These are phyloP conservation scores for Fusarium temperatum DNA, from an alignment of 2,329 filamentous ascomycete genomes.

Conservation along the genomic window DNA sequence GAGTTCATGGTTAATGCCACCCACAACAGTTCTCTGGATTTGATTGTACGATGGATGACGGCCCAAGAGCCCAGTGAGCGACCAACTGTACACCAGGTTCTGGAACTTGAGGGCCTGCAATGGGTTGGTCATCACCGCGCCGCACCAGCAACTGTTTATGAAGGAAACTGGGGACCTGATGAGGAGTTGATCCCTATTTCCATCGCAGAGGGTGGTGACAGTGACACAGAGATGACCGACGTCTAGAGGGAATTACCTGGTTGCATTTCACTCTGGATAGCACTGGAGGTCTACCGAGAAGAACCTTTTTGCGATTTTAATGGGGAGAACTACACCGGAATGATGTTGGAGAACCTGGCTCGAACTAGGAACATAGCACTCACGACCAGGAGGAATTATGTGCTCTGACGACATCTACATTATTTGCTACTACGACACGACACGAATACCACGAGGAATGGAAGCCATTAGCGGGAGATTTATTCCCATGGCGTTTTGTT, in stretches of 20 bases:
- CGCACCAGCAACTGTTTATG: conserved; percentile 92
- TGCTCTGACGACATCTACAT: conserved; percentile 30
- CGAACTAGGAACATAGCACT: neutral
- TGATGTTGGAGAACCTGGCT: conserved; percentile 22
- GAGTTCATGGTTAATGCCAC: conserved; percentile 85
- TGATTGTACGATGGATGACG: conserved; percentile 89
- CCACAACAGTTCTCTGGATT: conserved; percentile 80
- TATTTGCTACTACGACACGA: conserved; percentile 38
- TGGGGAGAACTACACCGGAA: conserved; percentile 30
- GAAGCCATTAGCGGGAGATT: conserved; percentile 32
- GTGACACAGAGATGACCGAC: conserved; percentile 69
- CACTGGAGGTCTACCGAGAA: conserved; percentile 31
- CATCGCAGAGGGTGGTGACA: conserved; percentile 45
- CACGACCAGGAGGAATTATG: conserved; percentile 19
- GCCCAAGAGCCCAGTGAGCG: conserved; percentile 76
- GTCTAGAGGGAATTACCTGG: conserved; percentile 51
- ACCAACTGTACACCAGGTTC: conserved; percentile 77
- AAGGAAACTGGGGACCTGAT: conserved; percentile 94
- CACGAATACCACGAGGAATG: conserved; percentile 44
- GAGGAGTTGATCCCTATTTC: conserved; percentile 57
- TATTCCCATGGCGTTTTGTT: conserved; percentile 37
- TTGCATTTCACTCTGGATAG: conserved; percentile 48
- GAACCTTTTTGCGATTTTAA: conserved; percentile 35
- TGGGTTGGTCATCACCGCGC: conserved; percentile 83
- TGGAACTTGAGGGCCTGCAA: conserved; percentile 75